Evolutionary conservation across 208 protist species (phyloP), one percentile per base, ranked within the genome.

Genomic region (Leishmania amazonensis): DNA sequence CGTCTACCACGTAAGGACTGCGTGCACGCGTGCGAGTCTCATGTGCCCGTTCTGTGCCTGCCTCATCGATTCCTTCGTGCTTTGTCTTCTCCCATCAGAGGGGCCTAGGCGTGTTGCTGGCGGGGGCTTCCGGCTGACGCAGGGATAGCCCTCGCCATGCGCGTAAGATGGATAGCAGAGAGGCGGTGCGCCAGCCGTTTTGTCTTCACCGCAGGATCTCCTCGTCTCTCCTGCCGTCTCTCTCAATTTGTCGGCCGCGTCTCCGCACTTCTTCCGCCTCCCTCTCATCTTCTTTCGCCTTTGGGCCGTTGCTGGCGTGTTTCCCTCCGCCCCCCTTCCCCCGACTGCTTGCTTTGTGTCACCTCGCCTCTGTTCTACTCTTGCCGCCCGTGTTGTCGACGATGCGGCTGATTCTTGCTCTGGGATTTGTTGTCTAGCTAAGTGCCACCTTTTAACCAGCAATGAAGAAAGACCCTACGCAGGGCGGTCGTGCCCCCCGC

Each of bases 361-460:
- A 3, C n/a, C 40, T 53, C 24, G 21, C 28, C 17, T 54, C 38
- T 74, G 24, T 49, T 72, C 17, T 53, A 31, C n/a, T 17, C 24
- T 53, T 21, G 45, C 38, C 2, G 68, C 45, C 45, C 45, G 24
- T n/a, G 42, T 49, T 74, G 68, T 53, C 38, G 45, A 19, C 21
- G 67, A 53, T 38, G 42, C 24, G 17, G 68, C 54, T 54, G 3
- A 21, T 13, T 74, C 13, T 74, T 8, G 11, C 68, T 21, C 24
- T 49, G 68, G 28, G 42, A 45, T 49, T 7, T 3, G 21, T 49
- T 49, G 68, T 74, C 40, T 74, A 49, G 68, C 68, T 74, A 74
- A 74, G 68, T 74, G 68, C 45, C 68, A 74, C 62, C 13, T 74
- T 53, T 38, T 53, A 74, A 74, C 6, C 19, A 53, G 42, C 67